Percentiles rank a stretch among this genome's conserved stretches.
Evolutionary conservation across 169 alveolate species (phyloP).

Genomic region (Babesia caballi): DNA sequence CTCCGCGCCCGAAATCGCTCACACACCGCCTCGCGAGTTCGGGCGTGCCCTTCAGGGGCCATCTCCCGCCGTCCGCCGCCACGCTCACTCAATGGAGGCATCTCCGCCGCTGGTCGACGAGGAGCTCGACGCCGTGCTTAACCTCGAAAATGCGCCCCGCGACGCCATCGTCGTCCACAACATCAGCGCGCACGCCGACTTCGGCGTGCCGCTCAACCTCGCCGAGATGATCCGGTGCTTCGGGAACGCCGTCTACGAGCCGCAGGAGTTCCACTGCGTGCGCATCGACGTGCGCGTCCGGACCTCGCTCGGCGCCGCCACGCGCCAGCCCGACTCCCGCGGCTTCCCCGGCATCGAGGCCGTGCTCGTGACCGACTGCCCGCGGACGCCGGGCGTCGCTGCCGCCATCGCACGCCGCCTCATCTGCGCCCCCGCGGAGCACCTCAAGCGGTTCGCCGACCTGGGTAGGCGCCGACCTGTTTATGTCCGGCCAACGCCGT

Average conservation of each 20-base stretch:
- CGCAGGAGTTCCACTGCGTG: constrained; percentile 73
- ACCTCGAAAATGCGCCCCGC: neutral
- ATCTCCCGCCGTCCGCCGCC: no score
- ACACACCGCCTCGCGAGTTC: neutral
- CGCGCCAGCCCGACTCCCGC: constrained; percentile 10
- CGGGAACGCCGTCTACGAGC: constrained; percentile 68
- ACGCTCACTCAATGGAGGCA: no score
- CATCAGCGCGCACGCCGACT: constrained; percentile 64
- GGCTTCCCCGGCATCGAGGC: constrained; percentile 24
- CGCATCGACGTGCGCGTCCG: constrained; percentile 68
- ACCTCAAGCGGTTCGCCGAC: neutral
- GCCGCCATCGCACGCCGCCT: neutral
- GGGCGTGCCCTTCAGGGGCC: no score
- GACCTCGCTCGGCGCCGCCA: neutral
- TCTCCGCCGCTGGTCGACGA: neutral
- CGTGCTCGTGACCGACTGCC: constrained; percentile 16
- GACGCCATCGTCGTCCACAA: constrained; percentile 69
- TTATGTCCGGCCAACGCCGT: neutral
- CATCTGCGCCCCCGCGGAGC: neutral
- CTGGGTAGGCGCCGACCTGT: neutral
- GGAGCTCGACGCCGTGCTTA: neutral
- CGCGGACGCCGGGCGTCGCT: neutral
- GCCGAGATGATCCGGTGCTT: constrained; percentile 39
- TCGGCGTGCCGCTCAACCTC: constrained; percentile 65
- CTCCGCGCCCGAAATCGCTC: neutral